Evolutionary conservation across 2,329 filamentous ascomycete species (phyloP).

Genomic region (Chalaropsis thielavioides): DNA sequence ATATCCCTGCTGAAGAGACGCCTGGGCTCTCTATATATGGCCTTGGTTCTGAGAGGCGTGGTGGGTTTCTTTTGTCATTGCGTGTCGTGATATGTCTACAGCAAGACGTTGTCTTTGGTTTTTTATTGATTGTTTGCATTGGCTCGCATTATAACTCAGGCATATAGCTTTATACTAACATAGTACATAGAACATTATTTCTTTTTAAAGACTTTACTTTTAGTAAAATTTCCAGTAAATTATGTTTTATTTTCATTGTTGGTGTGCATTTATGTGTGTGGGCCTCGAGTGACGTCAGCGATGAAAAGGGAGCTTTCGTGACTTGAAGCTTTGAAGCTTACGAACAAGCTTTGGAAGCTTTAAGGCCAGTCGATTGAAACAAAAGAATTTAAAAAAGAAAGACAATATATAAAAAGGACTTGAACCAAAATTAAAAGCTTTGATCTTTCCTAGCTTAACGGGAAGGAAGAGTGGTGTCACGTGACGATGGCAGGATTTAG

Average conservation of each 20-base stretch:
- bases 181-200: conserved; percentile 3
- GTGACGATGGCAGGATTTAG: too few relatives aligned
- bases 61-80: neutral
- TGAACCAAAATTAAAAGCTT: too few relatives aligned
- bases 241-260: neutral
- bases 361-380: neutral
- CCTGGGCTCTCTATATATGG: too few relatives aligned
- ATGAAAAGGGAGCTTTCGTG: neutral
- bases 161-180: conserved; percentile 6
- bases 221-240: neutral
- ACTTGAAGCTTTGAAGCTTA: neutral
- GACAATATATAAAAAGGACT: neutral
- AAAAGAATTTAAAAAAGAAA: neutral
- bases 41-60: too few relatives aligned
- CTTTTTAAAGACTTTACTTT: neutral
- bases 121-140: neutral
- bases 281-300: neutral
- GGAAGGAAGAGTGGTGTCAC: too few relatives aligned
- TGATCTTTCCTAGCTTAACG: too few relatives aligned
- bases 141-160: conserved; percentile 1
- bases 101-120: neutral
- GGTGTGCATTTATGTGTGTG: neutral
- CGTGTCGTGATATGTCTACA: neutral
- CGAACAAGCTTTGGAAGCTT: neutral
- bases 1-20: too few relatives aligned